Evolutionary conservation across 2,329 filamentous ascomycete species (phyloP).

Genomic region (Zymoseptoria pseudotritici): DNA sequence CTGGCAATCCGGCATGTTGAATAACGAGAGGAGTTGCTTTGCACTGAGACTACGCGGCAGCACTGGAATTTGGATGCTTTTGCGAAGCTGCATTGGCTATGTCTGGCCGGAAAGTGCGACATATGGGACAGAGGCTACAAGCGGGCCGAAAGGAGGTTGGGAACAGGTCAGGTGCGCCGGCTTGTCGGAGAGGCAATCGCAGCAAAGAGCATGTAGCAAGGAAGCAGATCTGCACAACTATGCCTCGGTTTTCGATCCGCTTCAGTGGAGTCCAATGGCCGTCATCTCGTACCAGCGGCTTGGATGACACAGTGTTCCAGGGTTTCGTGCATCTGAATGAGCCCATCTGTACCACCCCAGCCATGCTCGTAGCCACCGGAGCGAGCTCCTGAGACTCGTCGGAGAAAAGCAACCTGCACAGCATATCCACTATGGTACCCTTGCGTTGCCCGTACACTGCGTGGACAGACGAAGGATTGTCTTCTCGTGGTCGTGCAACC

Average conservation of each 20-base stretch:
- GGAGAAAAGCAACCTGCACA: background rate
- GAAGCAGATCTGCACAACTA: background rate
- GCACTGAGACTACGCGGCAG: background rate
- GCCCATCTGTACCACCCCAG: background rate
- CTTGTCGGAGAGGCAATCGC: background rate
- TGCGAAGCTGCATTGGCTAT: background rate
- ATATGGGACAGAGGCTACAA: background rate
- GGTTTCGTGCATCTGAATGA: background rate
- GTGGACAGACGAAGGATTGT: too few relatives aligned
- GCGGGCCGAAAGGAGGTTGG: background rate
- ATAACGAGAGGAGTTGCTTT: background rate
- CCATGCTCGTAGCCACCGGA: background rate
- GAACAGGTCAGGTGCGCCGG: background rate
- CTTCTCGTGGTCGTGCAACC: background rate
- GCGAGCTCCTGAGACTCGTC: background rate
- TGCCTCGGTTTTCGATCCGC: background rate
- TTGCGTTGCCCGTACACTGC: background rate
- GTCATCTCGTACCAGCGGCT: background rate
- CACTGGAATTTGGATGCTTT: background rate
- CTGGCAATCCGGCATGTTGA: background rate
- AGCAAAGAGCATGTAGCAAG: background rate
- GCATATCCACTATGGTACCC: background rate
- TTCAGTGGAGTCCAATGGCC: background rate
- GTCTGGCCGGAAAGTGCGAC: background rate
- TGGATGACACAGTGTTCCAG: background rate